These are phyloP conservation scores for Penicillium flavigenum DNA, from an alignment of 495 filamentous ascomycete genomes.

Conservation along the genomic window DNA sequence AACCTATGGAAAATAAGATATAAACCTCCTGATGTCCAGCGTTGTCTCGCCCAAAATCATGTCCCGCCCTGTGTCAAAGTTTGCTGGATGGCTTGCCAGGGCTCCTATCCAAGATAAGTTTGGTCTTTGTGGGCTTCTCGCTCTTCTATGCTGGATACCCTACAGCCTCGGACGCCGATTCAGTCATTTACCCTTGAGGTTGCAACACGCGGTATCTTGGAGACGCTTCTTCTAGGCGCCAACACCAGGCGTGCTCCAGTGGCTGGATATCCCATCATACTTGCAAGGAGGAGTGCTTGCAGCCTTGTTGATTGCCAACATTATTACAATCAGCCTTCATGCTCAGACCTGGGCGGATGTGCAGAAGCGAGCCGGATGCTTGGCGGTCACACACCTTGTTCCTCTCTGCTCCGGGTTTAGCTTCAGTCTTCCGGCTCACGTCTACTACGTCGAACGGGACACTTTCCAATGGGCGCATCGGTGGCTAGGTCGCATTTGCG, in stretches of 20 bases:
- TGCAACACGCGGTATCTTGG: slow-evolving; percentile 1
- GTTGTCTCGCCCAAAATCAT: background rate
- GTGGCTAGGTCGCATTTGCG: no score
- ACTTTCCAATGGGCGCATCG: no score
- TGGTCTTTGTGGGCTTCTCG: slow-evolving; percentile 1
- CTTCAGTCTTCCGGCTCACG: background rate
- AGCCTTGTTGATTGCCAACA: slow-evolving; percentile 5
- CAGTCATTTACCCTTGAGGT: background rate
- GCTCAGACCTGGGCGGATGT: slow-evolving; percentile 4
- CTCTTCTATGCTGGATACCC: background rate
- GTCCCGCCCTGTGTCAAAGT: background rate
- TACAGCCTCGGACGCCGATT: background rate
- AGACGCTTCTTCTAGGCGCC: slow-evolving; percentile 5
- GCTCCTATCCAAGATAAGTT: background rate
- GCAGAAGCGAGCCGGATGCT: slow-evolving; percentile 8
- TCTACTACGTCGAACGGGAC: no score
- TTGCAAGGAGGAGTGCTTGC: background rate
- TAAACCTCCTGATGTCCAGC: background rate
- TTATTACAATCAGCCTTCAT: slow-evolving; percentile 4
- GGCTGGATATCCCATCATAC: slow-evolving; percentile 11
- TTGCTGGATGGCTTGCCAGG: background rate
- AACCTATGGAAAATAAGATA: background rate
- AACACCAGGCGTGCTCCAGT: background rate
- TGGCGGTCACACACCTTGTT: slow-evolving; percentile 11
- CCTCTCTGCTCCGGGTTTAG: slow-evolving; percentile 9